A percentile compares a stretch with the other conserved stretches of the same genome.
Evolutionary conservation across 371 early-diverging fungal genomes (phyloP).

Genomic region (Smittium mucronatum): DNA sequence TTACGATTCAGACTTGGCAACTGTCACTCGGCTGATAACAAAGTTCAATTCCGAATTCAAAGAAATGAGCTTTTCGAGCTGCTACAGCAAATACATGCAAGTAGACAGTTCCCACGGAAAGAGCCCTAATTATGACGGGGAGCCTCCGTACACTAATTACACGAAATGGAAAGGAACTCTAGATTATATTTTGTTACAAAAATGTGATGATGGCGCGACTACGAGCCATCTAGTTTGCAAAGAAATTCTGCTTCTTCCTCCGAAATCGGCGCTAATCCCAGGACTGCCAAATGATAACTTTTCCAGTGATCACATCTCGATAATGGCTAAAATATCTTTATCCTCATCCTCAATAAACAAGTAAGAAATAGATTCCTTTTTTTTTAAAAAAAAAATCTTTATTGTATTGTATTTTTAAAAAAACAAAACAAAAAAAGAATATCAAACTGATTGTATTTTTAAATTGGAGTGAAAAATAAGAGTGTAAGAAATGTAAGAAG

Average conservation of each 20-base stretch:
- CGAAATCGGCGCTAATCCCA: constrained; percentile 27
- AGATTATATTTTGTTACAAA: constrained; percentile 35
- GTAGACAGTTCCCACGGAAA: constrained; percentile 23
- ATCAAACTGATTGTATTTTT: neutral
- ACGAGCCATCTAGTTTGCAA: constrained; percentile 8
- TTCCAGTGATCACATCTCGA: constrained; percentile 39
- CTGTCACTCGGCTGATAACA: constrained; percentile 16
- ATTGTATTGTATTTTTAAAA: neutral
- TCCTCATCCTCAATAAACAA: neutral
- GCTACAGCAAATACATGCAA: constrained; percentile 23
- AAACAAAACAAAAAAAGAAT: neutral
- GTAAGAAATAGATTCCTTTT: neutral
- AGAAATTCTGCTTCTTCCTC: constrained; percentile 32
- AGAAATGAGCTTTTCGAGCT: constrained; percentile 16
- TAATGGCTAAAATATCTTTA: constrained; percentile 21
- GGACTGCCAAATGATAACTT: constrained; percentile 39
- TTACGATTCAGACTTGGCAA: constrained; percentile 15
- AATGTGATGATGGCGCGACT: neutral
- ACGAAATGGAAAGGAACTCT: constrained; percentile 41
- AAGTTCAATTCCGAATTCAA: constrained; percentile 14
- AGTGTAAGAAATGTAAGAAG: neutral
- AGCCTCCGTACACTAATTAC: constrained; percentile 40
- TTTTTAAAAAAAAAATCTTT: neutral
- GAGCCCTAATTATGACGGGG: constrained; percentile 28
- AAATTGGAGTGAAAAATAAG: neutral